Percentiles rank a stretch among this genome's conserved stretches.
Conservation (phyloP, 2,329 filamentous ascomycete species). For the Colletotrichum camelliae region DNA sequence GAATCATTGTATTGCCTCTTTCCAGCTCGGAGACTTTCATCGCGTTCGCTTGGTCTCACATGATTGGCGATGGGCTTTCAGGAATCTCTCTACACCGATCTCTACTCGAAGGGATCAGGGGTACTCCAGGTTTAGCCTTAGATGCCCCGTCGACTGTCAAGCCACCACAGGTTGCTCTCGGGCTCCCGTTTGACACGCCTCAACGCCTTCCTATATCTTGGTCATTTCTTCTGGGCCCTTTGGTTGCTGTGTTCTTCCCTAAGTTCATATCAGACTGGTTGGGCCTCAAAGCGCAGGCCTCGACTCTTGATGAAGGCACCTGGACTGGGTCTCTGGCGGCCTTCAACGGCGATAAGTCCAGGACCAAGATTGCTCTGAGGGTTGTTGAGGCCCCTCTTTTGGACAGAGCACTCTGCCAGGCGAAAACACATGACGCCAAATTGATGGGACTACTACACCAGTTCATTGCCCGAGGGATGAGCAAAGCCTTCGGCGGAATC, state of each 20-base stretch:
- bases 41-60: constrained; percentile 47
- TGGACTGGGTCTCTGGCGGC: constrained; percentile 35
- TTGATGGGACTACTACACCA: constrained; percentile 46
- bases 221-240: constrained; percentile 44
- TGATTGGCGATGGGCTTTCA: constrained; percentile 46
- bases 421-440: constrained; percentile 38
- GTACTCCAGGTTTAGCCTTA: not conserved
- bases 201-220: constrained; percentile 46
- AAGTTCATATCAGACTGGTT: constrained; percentile 33
- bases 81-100: constrained; percentile 46
- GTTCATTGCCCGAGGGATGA: constrained; percentile 42
- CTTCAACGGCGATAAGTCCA: constrained; percentile 28
- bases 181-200: constrained; percentile 41
- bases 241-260: constrained; percentile 42
- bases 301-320: constrained; percentile 30
- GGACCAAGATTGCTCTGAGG: constrained; percentile 35
- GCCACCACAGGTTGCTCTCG: constrained; percentile 26
- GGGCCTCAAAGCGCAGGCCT: constrained; percentile 33
- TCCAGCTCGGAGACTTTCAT: constrained; percentile 32
- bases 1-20: constrained; percentile 40
- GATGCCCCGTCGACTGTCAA: not conserved
- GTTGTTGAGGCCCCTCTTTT: constrained; percentile 34
- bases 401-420: constrained; percentile 29
- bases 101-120: constrained; percentile 33
- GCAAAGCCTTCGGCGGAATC: constrained; percentile 28